Percentiles rank a stretch among this genome's conserved stretches.
Conservation (phyloP, 352 stramenopile genomes). For the Globisporangium splendens region DNA sequence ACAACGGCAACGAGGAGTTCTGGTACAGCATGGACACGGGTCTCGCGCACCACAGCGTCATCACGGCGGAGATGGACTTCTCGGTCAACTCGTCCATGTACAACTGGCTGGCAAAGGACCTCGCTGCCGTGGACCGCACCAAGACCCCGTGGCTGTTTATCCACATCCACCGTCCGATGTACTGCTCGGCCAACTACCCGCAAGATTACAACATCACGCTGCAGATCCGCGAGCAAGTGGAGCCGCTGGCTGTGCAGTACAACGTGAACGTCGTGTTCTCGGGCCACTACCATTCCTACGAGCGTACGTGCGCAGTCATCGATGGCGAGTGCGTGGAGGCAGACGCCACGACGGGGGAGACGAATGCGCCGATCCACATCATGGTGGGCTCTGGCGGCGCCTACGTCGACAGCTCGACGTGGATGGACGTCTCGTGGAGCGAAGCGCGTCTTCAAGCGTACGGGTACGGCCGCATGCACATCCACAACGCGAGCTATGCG, state of each 20-base stretch:
- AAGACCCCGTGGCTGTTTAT: constrained; percentile 53
- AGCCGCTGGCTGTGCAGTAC: constrained; percentile 38
- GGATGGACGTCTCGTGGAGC: constrained; percentile 16
- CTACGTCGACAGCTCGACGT: constrained; percentile 24
- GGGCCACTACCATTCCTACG: constrained; percentile 54
- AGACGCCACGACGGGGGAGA: constrained; percentile 14
- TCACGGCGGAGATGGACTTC: constrained; percentile 50
- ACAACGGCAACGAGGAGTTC: constrained; percentile 41
- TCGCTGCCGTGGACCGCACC: constrained; percentile 39
- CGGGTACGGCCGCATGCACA: constrained; percentile 44
- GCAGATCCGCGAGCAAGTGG: constrained; percentile 32
- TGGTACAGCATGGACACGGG: constrained; percentile 54
- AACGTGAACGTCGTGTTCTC: constrained; percentile 47
- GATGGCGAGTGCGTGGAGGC: constrained; percentile 26
- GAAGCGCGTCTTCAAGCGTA: background rate
- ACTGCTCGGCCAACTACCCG: constrained; percentile 34
- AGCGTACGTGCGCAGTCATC: constrained; percentile 45
- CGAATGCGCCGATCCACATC: constrained; percentile 33
- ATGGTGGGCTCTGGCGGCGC: constrained; percentile 42
- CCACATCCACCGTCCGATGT: constrained; percentile 49
- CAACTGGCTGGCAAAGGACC: constrained; percentile 44
- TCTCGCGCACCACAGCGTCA: constrained; percentile 36
- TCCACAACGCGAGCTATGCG: constrained; percentile 43
- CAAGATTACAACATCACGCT: constrained; percentile 31
- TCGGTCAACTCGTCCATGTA: constrained; percentile 29